Conservation (phyloP, 1,139 yeast species). For the Geotrichum carabidarum region DNA sequence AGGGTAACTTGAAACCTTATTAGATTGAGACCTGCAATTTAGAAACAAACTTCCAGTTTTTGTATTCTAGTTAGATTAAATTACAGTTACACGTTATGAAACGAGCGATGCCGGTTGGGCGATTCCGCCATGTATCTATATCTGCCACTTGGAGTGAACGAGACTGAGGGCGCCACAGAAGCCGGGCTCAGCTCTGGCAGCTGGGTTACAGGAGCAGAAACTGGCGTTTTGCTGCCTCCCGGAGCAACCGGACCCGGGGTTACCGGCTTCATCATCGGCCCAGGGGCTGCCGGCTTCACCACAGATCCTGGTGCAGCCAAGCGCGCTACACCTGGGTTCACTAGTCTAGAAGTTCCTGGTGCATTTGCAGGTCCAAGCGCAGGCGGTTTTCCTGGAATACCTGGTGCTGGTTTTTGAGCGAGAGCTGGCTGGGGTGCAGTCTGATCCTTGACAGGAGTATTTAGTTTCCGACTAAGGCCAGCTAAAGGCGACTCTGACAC, state of each 20-base stretch:
- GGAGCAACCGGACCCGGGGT: conserved; percentile 1
- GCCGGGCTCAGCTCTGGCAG: background rate
- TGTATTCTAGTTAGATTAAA: background rate
- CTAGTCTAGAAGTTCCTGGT: conserved; percentile 1
- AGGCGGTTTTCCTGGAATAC: background rate
- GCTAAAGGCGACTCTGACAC: conserved; percentile 15
- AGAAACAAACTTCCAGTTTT: too few relatives aligned
- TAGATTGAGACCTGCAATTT: conserved; percentile 5
- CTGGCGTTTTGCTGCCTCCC: background rate
- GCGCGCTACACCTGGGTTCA: background rate
- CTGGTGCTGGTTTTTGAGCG: background rate
- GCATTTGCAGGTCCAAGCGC: background rate
- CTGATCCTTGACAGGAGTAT: conserved; percentile 3
- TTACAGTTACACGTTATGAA: background rate
- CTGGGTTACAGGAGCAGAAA: background rate
- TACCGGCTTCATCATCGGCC: background rate
- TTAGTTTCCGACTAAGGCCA: conserved; percentile 14
- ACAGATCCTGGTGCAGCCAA: background rate
- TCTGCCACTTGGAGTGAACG: conserved; percentile 23
- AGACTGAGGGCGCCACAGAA: conserved; percentile 3
- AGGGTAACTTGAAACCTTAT: background rate
- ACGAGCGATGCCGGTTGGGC: conserved; percentile 19
- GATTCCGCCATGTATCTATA: conserved; percentile 24
- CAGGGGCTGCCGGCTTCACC: conserved; percentile 1
- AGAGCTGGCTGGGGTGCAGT: background rate